Conservation (phyloP, 139 green algal genomes). For the Chlamydomonas schloesseri region DNA sequence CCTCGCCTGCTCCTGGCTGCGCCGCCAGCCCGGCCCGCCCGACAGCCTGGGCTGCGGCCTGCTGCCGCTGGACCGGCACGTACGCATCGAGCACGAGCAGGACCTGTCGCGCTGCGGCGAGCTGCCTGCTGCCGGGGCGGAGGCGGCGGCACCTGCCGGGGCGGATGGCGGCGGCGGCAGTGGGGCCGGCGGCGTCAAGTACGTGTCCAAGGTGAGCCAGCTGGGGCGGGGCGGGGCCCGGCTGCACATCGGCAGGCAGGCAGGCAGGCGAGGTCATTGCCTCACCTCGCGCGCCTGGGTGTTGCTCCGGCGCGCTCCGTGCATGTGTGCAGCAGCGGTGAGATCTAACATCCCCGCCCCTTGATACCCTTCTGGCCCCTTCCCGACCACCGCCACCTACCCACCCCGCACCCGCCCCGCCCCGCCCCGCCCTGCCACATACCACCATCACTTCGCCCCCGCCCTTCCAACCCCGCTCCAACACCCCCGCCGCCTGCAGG, state of each 20-base stretch:
- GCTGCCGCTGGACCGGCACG: conserved; percentile 55
- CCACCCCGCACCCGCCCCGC: too few species aligned
- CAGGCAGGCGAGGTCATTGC: too few species aligned
- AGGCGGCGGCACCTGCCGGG: neutral
- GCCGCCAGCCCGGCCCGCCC: neutral
- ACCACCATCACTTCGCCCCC: neutral
- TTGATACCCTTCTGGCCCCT: too few species aligned
- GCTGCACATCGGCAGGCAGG: too few species aligned
- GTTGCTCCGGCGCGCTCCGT: too few species aligned
- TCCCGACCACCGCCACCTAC: too few species aligned
- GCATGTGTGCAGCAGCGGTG: too few species aligned
- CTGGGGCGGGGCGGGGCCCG: too few species aligned
- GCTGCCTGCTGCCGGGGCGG: neutral
- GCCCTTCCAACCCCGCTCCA: neutral
- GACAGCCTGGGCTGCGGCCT: conserved; percentile 56
- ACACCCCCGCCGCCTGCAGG: conserved; percentile 49
- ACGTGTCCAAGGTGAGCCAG: conserved; percentile 50
- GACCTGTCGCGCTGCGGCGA: conserved; percentile 13
- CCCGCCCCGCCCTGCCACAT: neutral
- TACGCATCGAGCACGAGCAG: conserved; percentile 63
- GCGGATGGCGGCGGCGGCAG: neutral
- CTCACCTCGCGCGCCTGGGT: too few species aligned
- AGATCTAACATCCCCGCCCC: too few species aligned
- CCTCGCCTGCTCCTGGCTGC: conserved; percentile 44
- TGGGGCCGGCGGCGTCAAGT: conserved; percentile 31